phyloP scores from a whole-genome alignment of 139 green algal genomes.

The Trebouxia sp. region DNA sequence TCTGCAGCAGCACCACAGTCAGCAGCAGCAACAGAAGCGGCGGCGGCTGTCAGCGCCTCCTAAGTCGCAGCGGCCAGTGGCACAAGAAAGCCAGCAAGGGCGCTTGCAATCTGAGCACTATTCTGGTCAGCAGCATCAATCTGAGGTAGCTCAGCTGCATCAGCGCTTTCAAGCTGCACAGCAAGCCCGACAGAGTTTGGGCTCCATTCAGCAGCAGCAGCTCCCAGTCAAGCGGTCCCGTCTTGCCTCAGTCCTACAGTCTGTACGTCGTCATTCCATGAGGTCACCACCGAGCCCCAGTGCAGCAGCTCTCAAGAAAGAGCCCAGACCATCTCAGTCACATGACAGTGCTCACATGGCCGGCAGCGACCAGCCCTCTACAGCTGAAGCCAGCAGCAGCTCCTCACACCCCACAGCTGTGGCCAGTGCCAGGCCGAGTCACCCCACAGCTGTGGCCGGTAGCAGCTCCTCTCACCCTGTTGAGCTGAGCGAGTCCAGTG shows the following conservation, averaged over 20 bases:
- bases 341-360: not conserved
- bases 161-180: no score
- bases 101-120: not conserved
- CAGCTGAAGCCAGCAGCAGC: not conserved
- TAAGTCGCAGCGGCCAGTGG: not conserved
- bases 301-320: not conserved
- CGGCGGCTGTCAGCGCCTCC: not conserved
- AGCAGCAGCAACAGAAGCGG: not conserved
- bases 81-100: no score
- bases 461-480: not conserved
- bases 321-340: not conserved
- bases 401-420: not conserved
- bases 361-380: not conserved
- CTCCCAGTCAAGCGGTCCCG: not conserved
- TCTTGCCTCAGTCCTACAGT: not conserved
- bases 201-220: no score
- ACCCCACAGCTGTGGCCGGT: not conserved
- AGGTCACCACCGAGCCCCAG: no score
- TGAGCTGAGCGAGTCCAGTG: conserved; percentile 3
- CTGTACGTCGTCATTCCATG: not conserved
- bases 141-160: no score
- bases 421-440: not conserved
- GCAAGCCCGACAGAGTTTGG: no score
- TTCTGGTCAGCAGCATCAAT: not conserved
- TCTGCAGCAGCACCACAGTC: not conserved